Evolutionary conservation across 2,329 filamentous ascomycete species (phyloP).

Genomic region (Epichloe hybrida): DNA sequence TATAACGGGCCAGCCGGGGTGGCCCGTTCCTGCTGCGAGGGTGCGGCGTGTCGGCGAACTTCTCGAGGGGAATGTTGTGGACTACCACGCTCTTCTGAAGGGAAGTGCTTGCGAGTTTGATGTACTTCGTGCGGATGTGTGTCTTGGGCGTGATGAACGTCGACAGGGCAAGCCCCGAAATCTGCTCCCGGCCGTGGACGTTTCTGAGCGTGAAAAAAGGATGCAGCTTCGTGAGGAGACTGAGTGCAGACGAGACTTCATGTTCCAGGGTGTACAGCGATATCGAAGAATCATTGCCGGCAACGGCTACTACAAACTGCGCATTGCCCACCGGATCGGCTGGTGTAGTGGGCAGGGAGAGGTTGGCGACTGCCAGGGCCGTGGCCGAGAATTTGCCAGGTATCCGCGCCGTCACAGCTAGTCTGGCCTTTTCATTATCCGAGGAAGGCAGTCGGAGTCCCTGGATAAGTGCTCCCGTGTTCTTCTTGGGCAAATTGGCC

Average conservation of each 20-base stretch:
- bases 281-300: conserved; percentile 67
- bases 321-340: conserved; percentile 43
- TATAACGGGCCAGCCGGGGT: conserved; percentile 49
- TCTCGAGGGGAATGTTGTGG: conserved; percentile 60
- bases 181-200: conserved; percentile 39
- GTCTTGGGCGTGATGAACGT: conserved; percentile 40
- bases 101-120: conserved; percentile 71
- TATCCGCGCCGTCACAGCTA: conserved; percentile 42
- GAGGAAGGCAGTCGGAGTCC: conserved; percentile 38
- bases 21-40: conserved; percentile 22
- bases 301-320: conserved; percentile 70
- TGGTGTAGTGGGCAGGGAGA: conserved; percentile 42
- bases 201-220: conserved; percentile 38
- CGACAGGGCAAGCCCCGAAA: conserved; percentile 47
- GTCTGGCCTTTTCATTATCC: conserved; percentile 26
- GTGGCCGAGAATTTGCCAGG: conserved; percentile 59
- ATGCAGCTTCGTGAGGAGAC: conserved; percentile 38
- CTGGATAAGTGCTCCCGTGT: conserved; percentile 39
- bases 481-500: conserved; percentile 44
- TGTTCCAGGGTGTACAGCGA: conserved; percentile 68
- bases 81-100: conserved; percentile 69
- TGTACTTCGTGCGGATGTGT: conserved; percentile 22
- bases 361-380: conserved; percentile 60
- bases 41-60: conserved; percentile 22
- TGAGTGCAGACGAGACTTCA: conserved; percentile 29